Percentiles rank a stretch among this genome's conserved stretches.
phyloP scores from a whole-genome alignment of 257 asterid species.

The Sherardia arvensis region DNA sequence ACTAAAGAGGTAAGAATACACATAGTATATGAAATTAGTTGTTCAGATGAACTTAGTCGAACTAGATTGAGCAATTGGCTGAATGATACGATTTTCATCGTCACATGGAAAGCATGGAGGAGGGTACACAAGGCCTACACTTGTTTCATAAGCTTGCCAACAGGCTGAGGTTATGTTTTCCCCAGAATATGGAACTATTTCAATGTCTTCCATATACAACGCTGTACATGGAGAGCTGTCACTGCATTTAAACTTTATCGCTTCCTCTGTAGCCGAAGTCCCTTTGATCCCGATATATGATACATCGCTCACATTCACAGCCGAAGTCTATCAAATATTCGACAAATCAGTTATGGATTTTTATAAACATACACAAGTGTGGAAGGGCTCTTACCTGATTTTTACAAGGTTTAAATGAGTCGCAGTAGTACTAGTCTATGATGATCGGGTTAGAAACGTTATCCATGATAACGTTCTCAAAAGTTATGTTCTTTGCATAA shows the following conservation, averaged over 20 bases:
- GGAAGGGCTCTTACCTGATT: conserved; percentile 51
- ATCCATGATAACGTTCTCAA: conserved; percentile 54
- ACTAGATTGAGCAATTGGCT: conserved; percentile 16
- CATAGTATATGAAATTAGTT: neutral
- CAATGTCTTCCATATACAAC: conserved; percentile 42
- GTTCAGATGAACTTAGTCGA: conserved; percentile 18
- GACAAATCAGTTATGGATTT: neutral
- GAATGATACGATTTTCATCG: conserved; percentile 19
- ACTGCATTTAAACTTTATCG: conserved; percentile 53
- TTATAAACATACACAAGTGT: neutral
- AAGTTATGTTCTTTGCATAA: conserved; percentile 47
- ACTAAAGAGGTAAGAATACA: neutral
- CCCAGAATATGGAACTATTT: conserved; percentile 27
- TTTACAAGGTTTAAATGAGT: conserved; percentile 38
- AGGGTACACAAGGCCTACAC: conserved; percentile 41
- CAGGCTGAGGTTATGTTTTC: conserved; percentile 43
- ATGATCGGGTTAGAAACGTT: conserved; percentile 85
- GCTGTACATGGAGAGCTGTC: conserved; percentile 58
- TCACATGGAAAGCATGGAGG: conserved; percentile 47
- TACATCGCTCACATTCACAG: conserved; percentile 34
- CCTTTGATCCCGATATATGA: conserved; percentile 48
- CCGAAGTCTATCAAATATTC: conserved; percentile 45
- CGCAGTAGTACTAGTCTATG: conserved; percentile 81
- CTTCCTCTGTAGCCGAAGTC: conserved; percentile 60
- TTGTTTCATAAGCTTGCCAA: conserved; percentile 73